These are phyloP conservation scores for Pterulicium gracile DNA, from an alignment of 1,284 basidiomycete genomes.

Conservation along the genomic window DNA sequence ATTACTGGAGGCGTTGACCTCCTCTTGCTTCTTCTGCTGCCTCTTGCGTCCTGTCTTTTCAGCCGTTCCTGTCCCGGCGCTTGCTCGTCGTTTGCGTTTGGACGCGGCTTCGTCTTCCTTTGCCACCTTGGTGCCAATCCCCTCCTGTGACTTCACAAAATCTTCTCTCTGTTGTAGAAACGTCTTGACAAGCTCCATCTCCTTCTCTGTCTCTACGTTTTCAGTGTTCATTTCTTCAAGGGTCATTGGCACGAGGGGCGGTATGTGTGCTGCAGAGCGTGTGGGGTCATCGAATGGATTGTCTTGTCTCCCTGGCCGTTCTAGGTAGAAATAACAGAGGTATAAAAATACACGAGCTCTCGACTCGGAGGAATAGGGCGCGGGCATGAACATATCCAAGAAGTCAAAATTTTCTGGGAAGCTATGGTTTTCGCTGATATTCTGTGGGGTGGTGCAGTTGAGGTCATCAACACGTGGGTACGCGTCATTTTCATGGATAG, in stretches of 20 bases:
- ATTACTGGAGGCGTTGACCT: too few species aligned
- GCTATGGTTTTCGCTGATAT: constrained; percentile 38
- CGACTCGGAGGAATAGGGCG: constrained; percentile 44
- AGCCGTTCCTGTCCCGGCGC: constrained; percentile 12
- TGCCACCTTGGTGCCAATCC: constrained; percentile 20
- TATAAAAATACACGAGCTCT: constrained; percentile 61
- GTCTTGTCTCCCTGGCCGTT: constrained; percentile 22
- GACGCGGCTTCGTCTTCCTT: constrained; percentile 21
- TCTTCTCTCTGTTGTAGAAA: constrained; percentile 26
- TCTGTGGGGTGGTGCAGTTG: constrained; percentile 22
- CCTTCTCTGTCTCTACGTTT: constrained; percentile 36
- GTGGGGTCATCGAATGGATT: constrained; percentile 49
- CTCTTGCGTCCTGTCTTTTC: constrained; percentile 19
- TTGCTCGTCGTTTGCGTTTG: constrained; percentile 19
- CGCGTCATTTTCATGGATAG: constrained; percentile 1
- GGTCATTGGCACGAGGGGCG: constrained; percentile 28
- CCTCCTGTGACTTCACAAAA: constrained; percentile 16
- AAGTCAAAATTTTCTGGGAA: constrained; percentile 47
- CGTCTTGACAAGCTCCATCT: constrained; percentile 23
- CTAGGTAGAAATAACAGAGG: constrained; percentile 51
- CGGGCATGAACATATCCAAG: constrained; percentile 56
- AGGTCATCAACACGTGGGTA: constrained; percentile 9
- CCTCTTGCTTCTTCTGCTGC: background rate
- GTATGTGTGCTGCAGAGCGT: constrained; percentile 28
- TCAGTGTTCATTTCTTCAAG: constrained; percentile 36